A percentile compares a stretch with the other conserved stretches of the same genome.
These are phyloP conservation scores for Miamiensis avidus DNA, from an alignment of 169 alveolate species.

Conservation along the genomic window DNA sequence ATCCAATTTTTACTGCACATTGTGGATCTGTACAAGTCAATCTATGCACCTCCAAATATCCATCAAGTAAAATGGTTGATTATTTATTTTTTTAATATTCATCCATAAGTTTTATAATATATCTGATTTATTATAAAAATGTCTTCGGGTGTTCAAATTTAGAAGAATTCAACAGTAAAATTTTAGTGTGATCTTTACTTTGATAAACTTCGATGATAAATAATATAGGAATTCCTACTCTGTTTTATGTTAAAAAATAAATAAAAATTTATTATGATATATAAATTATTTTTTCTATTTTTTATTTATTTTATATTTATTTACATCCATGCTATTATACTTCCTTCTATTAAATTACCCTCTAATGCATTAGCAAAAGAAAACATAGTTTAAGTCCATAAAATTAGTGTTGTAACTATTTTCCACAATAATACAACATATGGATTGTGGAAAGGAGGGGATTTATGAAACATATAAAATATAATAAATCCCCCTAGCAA, in stretches of 20 bases:
- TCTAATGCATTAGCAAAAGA: slow-evolving; percentile 24
- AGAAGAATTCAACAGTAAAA: slow-evolving; percentile 14
- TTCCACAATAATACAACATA: background rate
- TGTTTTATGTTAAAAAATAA: too few species aligned
- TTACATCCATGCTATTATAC: slow-evolving; percentile 26
- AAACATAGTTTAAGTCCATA: slow-evolving; percentile 39
- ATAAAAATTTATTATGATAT: too few species aligned
- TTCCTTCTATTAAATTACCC: slow-evolving; percentile 10
- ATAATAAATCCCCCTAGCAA: background rate
- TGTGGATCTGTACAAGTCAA: slow-evolving; percentile 6
- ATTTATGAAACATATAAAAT: slow-evolving; percentile 3
- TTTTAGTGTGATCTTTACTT: slow-evolving; percentile 3
- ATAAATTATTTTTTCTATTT: too few species aligned
- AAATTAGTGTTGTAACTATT: slow-evolving; percentile 10
- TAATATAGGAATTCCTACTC: slow-evolving; percentile 32
- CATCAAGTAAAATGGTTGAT: slow-evolving; percentile 2
- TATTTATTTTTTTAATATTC: slow-evolving; percentile 10
- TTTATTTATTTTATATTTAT: too few species aligned
- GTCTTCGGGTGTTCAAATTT: background rate
- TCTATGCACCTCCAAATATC: background rate
- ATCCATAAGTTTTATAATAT: too few species aligned
- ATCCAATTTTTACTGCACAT: slow-evolving; percentile 11
- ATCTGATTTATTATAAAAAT: background rate
- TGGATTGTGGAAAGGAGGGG: slow-evolving; percentile 12
- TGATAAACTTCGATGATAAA: background rate